These are phyloP conservation scores for Zymoseptoria brevis DNA, from an alignment of 2,329 filamentous ascomycete genomes.

Conservation along the genomic window DNA sequence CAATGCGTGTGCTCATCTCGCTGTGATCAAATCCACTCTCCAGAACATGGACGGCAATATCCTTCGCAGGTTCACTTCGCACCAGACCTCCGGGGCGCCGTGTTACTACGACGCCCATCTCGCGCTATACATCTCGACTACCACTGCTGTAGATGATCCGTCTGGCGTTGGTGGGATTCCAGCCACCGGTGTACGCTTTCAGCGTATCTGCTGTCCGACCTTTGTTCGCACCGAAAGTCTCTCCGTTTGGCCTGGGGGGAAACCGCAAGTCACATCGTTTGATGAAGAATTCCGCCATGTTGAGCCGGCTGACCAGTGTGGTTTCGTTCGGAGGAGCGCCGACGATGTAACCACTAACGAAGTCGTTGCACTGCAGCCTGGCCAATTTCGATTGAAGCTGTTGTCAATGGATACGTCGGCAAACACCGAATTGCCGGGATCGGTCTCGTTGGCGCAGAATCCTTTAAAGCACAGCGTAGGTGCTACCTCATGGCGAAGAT, in stretches of 20 bases:
- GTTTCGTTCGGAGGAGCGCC: slow-evolving; percentile 40
- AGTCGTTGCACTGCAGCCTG: slow-evolving; percentile 57
- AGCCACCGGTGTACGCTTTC: slow-evolving; percentile 47
- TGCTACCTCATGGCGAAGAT: too few relatives aligned
- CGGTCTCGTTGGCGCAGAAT: background rate
- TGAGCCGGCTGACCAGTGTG: slow-evolving; percentile 46
- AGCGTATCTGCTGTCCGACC: slow-evolving; percentile 49
- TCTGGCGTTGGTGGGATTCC: slow-evolving; percentile 7
- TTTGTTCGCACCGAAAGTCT: slow-evolving; percentile 41
- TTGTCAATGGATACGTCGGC: slow-evolving; percentile 44
- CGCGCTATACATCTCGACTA: slow-evolving; percentile 1
- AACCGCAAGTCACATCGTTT: slow-evolving; percentile 50
- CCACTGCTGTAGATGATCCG: slow-evolving; percentile 27
- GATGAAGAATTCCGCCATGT: slow-evolving; percentile 46
- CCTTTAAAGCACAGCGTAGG: too few relatives aligned
- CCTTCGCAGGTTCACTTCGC: slow-evolving; percentile 1
- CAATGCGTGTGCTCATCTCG: slow-evolving; percentile 3
- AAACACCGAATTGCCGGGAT: slow-evolving; percentile 37
- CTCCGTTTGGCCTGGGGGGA: slow-evolving; percentile 39
- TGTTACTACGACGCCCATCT: slow-evolving; percentile 2
- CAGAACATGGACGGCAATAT: slow-evolving; percentile 5
- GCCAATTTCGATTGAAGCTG: slow-evolving; percentile 44
- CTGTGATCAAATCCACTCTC: slow-evolving; percentile 3
- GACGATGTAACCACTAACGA: slow-evolving; percentile 50
- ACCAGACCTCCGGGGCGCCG: slow-evolving; percentile 1